Base-by-base conservation (phyloP, 176 grass and related monocot genomes). In the Hyparrhenia diplandra region DNA sequence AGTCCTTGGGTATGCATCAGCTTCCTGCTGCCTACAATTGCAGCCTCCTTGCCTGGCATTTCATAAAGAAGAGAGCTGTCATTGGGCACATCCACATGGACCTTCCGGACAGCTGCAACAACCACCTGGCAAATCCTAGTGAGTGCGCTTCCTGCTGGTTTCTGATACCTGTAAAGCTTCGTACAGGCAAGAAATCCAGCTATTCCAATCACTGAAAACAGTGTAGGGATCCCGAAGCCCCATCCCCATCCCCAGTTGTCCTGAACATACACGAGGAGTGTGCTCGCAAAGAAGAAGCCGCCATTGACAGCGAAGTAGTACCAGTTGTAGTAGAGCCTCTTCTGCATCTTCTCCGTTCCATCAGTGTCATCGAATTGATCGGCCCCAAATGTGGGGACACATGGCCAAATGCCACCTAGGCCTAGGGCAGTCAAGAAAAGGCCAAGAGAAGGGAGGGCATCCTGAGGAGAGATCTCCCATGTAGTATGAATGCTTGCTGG, bases 341-440 rank as follows among this genome's bases (percentile, higher is more conserved):
- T 91, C 31, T 81, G 81, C 10, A 34, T 24, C 49, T 78, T 77
- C 83, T 94, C 92, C 1, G 10, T 0, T 4, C 4, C 25, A 25
- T 94, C 86, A 0, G 86, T 82, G 37, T 87, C 84, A 16, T 94
- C 89, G 25, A 94, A 94, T n/a, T 94, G 92, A 32, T 94, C 89
- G 8, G 92, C 92, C 21, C 92, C 89, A 28, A 94, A 94, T 25
- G 92, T 78, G 0, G 92, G 83, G 12, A 91, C 89, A 39, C 89
- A 94, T 24, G 92, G 89, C 63, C 85, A 86, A 32, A 94, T 79
- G 8, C 89, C 92, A 35, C 92, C 92, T 3, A 85, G 75, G 31
- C 92, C 89, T 14, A 94, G 75, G 18, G 88, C 92, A 20, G 87
- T 89, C 25, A 94, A 45, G 54, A 87, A 91, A 1, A 94, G 86